These are phyloP conservation scores for Trichoderma brevicompactum DNA, from an alignment of 2,329 filamentous ascomycete species.

Conservation along the genomic window DNA sequence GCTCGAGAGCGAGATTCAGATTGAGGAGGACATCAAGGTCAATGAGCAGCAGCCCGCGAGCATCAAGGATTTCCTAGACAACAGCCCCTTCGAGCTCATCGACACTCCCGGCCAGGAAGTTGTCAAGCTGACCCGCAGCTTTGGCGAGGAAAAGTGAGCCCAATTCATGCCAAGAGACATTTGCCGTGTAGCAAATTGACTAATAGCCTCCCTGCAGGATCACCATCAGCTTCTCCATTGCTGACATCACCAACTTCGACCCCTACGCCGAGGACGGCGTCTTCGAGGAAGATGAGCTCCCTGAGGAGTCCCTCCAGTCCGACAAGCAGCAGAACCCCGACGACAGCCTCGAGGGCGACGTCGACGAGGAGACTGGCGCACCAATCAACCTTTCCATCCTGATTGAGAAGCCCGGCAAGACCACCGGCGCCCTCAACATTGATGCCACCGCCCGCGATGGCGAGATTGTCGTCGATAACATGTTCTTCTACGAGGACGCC, in stretches of 20 bases:
- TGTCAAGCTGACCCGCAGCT: slow-evolving; percentile 79
- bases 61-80: slow-evolving; percentile 86
- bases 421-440: slow-evolving; percentile 75
- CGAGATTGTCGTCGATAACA: slow-evolving; percentile 83
- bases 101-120: slow-evolving; percentile 87
- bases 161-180: neutral
- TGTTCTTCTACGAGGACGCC: slow-evolving; percentile 82
- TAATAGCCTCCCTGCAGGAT: slow-evolving; percentile 41
- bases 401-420: slow-evolving; percentile 80
- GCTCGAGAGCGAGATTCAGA: slow-evolving; percentile 79
- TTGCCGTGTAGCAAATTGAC: neutral
- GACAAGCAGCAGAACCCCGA: slow-evolving; percentile 61
- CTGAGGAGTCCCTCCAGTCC: slow-evolving; percentile 49
- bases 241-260: slow-evolving; percentile 48
- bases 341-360: slow-evolving; percentile 51
- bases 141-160: slow-evolving; percentile 79
- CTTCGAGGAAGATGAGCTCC: slow-evolving; percentile 47
- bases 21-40: slow-evolving; percentile 81
- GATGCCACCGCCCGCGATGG: slow-evolving; percentile 87
- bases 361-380: slow-evolving; percentile 63
- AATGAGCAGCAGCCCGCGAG: slow-evolving; percentile 73
- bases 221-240: slow-evolving; percentile 50
- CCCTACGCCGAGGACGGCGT: slow-evolving; percentile 46
- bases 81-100: slow-evolving; percentile 79
- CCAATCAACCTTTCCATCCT: slow-evolving; percentile 84